phyloP scores from a whole-genome alignment of 345 rosid species.

The Euclidium syriacum region DNA sequence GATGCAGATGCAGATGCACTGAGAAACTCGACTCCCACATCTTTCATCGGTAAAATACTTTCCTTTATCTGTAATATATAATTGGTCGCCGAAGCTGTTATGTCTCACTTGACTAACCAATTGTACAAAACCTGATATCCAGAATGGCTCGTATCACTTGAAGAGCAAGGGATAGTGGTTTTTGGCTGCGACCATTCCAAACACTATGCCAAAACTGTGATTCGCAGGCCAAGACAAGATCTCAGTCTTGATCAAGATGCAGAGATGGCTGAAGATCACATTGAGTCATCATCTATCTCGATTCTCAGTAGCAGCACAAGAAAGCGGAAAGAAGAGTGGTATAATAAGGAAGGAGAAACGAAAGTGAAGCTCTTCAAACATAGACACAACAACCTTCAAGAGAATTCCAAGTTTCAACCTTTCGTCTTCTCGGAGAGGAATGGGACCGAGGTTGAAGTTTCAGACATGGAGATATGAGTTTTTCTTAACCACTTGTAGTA shows the following conservation, averaged over 20 bases:
- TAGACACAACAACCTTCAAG: conserved; percentile 27
- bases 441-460: conserved; percentile 46
- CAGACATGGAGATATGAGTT: conserved; percentile 32
- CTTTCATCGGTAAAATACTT: conserved; percentile 61
- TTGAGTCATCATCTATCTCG: conserved; percentile 14
- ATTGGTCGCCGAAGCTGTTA: not conserved
- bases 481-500: not conserved
- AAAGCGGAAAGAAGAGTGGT: conserved; percentile 62
- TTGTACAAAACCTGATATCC: conserved; percentile 24
- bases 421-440: conserved; percentile 32
- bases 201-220: conserved; percentile 43
- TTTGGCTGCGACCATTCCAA: conserved; percentile 46
- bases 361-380: conserved; percentile 46
- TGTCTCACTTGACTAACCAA: conserved; percentile 11
- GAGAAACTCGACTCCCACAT: conserved; percentile 36
- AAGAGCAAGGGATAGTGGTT: conserved; percentile 52
- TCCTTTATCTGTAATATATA: not conserved
- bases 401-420: conserved; percentile 18
- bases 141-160: conserved; percentile 63
- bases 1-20: conserved; percentile 36
- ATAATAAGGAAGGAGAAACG: conserved; percentile 31
- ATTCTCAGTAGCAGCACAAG: conserved; percentile 33
- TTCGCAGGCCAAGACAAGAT: conserved; percentile 38
- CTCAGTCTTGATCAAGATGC: conserved; percentile 22
- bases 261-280: conserved; percentile 29